Conservation (phyloP, 129 eudicot genomes). For the Cynara cardunculus region DNA sequence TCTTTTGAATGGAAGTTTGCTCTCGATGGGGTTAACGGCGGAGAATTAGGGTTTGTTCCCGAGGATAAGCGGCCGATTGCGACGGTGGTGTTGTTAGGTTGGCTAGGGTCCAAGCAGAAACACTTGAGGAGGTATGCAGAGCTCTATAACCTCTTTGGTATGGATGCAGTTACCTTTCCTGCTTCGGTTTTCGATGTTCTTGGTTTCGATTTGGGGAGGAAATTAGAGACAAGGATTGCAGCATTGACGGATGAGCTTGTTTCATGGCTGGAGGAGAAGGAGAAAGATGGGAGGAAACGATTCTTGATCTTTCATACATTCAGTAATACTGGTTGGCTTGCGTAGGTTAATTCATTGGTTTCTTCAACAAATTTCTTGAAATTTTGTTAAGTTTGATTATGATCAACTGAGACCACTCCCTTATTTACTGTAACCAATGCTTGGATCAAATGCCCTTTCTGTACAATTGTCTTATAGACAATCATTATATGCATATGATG, state of each 20-base stretch:
- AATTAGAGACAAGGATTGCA: conserved; percentile 41
- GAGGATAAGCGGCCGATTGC: conserved; percentile 36
- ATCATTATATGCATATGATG: too few relatives aligned
- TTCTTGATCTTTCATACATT: conserved; percentile 79
- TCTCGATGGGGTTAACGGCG: not conserved
- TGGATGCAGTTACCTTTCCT: conserved; percentile 54
- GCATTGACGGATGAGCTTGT: conserved; percentile 46
- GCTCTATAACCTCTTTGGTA: conserved; percentile 58
- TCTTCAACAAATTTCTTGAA: not conserved
- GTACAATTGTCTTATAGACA: not conserved
- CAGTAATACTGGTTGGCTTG: conserved; percentile 96
- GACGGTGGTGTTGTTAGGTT: conserved; percentile 75
- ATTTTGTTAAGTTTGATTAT: not conserved
- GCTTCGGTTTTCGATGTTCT: conserved; percentile 66
- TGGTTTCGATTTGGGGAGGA: conserved; percentile 75
- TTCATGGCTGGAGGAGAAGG: conserved; percentile 52
- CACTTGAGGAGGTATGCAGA: conserved; percentile 85
- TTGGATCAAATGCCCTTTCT: not conserved
- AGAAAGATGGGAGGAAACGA: conserved; percentile 59
- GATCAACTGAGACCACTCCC: too few relatives aligned
- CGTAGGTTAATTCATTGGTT: conserved; percentile 53
- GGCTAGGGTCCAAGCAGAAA: conserved; percentile 78
- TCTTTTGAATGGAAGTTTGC: conserved; percentile 45
- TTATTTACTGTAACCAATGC: too few relatives aligned
- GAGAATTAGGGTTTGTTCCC: not conserved